phyloP scores from a whole-genome alignment of 768 basidiomycete genomes.

The Amanita phalloides region DNA sequence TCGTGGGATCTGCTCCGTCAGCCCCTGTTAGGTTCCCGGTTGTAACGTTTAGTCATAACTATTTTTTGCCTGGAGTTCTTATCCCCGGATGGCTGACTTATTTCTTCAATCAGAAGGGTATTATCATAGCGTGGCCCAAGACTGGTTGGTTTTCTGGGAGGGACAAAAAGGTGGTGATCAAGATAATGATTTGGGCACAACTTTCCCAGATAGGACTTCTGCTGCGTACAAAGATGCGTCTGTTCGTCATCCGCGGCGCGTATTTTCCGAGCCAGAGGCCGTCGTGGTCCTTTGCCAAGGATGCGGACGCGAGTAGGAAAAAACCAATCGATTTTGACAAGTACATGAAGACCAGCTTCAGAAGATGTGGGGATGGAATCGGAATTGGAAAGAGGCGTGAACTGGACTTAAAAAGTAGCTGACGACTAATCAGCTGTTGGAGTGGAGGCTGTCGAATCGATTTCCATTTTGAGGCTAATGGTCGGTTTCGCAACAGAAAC shows the following conservation, averaged over 20 bases:
- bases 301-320: not conserved
- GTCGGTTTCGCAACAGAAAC: conserved; percentile 17
- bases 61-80: not conserved
- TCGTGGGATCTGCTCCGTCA: too few relatives aligned
- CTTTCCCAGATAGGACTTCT: too few relatives aligned
- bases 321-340: not conserved
- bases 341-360: conserved; percentile 2
- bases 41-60: not conserved
- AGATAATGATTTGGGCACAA: too few relatives aligned
- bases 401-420: not conserved
- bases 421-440: conserved; percentile 28
- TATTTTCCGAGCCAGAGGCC: too few relatives aligned
- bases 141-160: too few relatives aligned
- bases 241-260: too few relatives aligned
- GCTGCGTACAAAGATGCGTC: too few relatives aligned
- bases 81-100: not conserved
- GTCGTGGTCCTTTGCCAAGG: not conserved
- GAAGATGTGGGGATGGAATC: not conserved
- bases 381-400: not conserved
- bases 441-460: conserved; percentile 66
- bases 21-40: not conserved
- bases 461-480: too few relatives aligned
- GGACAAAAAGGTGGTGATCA: too few relatives aligned
- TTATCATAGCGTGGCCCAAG: too few relatives aligned
- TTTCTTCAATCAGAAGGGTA: too few relatives aligned